These are phyloP conservation scores for Ligustrum vulgare DNA, from an alignment of 257 asterid species.

Conservation along the genomic window DNA sequence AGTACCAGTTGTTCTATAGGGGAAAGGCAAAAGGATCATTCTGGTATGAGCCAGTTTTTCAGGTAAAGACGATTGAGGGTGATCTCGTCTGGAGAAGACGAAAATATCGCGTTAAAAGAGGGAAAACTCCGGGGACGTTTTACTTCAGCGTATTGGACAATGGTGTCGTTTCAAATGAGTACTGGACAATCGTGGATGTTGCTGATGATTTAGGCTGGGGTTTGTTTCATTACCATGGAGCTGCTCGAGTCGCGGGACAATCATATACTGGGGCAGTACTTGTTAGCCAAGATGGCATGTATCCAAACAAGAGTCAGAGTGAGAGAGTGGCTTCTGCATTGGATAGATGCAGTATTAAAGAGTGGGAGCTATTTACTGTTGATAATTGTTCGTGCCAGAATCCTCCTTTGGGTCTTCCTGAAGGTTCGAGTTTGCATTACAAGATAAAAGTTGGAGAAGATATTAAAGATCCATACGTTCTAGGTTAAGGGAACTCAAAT, in stretches of 20 bases:
- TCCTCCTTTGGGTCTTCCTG: conserved; percentile 77
- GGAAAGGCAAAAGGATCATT: conserved; percentile 89
- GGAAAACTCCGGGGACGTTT: conserved; percentile 68
- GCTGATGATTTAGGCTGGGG: conserved; percentile 87
- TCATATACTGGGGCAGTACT: conserved; percentile 90
- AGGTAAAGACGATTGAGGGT: conserved; percentile 66
- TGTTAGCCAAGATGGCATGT: conserved; percentile 67
- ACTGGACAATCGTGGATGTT: conserved; percentile 85
- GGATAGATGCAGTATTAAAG: conserved; percentile 69
- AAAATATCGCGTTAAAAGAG: conserved; percentile 76
- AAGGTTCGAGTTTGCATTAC: conserved; percentile 63
- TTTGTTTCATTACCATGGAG: conserved; percentile 86
- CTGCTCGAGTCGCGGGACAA: conserved; percentile 90
- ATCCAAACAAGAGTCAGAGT: conserved; percentile 47
- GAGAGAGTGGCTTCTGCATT: conserved; percentile 52
- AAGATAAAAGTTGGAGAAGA: conserved; percentile 40
- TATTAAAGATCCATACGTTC: conserved; percentile 24
- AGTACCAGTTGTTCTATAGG: conserved; percentile 82
- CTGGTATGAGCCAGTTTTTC: conserved; percentile 94
- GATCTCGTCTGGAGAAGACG: conserved; percentile 83
- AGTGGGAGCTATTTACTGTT: conserved; percentile 82
- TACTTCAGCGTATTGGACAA: conserved; percentile 80
- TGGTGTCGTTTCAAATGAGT: conserved; percentile 89
- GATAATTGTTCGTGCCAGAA: conserved; percentile 71
- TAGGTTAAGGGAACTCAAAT: neutral